phyloP scores from a whole-genome alignment of 352 stramenopile species.

The Phytophthora fragariaefolia region DNA sequence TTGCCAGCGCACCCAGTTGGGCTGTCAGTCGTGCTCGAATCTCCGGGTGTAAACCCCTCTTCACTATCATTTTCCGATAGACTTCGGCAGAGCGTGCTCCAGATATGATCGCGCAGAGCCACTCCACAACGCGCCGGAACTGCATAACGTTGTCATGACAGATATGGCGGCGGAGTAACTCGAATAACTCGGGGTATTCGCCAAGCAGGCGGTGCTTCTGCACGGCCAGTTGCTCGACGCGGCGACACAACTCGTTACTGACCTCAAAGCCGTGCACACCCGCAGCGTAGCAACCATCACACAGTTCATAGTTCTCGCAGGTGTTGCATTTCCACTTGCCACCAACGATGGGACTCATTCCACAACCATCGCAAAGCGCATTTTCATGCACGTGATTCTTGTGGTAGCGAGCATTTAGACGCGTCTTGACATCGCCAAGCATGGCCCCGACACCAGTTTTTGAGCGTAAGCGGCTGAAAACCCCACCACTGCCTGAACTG shows the following conservation, averaged over 20 bases:
- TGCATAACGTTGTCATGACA: constrained; percentile 75
- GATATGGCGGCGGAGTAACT: constrained; percentile 71
- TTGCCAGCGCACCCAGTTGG: constrained; percentile 67
- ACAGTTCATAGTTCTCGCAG: constrained; percentile 76
- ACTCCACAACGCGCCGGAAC: constrained; percentile 74
- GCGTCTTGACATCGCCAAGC: constrained; percentile 67
- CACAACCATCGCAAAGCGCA: constrained; percentile 81
- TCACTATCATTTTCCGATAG: constrained; percentile 74
- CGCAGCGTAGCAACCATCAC: constrained; percentile 67
- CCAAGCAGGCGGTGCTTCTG: constrained; percentile 57
- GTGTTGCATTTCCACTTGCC: constrained; percentile 79
- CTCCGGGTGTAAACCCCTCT: constrained; percentile 74
- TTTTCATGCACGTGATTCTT: constrained; percentile 81
- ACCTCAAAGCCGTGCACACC: constrained; percentile 78
- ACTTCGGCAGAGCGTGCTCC: constrained; percentile 56
- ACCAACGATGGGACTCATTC: constrained; percentile 78
- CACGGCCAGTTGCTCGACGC: constrained; percentile 62
- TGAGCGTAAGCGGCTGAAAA: constrained; percentile 58
- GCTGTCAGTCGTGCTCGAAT: constrained; percentile 70
- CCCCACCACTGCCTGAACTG: constrained; percentile 34
- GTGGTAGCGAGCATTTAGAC: constrained; percentile 54
- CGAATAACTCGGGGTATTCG: constrained; percentile 73
- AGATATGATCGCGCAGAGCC: constrained; percentile 70
- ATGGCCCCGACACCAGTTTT: constrained; percentile 57
- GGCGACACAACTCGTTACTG: constrained; percentile 72